Evolutionary conservation across 2,329 filamentous ascomycete species (phyloP), one percentile per base, ranked within the genome.

Genomic region (Ophiostoma ulmi): DNA sequence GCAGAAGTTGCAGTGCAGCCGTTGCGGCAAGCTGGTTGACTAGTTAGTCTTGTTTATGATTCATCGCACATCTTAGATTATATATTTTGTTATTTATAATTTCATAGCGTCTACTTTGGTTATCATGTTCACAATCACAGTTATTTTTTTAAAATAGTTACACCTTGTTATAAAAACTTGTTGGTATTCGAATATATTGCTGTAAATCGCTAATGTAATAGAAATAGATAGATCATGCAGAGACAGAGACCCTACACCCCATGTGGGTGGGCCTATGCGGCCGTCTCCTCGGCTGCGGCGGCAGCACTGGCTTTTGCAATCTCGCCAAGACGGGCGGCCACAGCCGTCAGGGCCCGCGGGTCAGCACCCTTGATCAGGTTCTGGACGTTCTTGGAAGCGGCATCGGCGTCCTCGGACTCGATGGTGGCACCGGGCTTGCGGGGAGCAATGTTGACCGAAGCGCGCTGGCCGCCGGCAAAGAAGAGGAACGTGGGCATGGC

Each of bases 401-500:
- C 67, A 31, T 72, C 69, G 48, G 67, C 71, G 44, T 70, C 70
- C 58, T 72, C 71, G 55, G 61, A n/a, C 65, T 68, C 71, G 41
- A 68, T 48, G 31, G 69, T 61, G 55, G 72, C 72, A 35, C 66
- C 68, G 5, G 72, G 31, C 58, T 64, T 69, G 44, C 55, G 71
- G 26, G 70, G 66, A 3, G 72, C 61, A 13, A 72, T 35, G 31
- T 72, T 68, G 35, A 81, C 79, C 7, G 78, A 78, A 55, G 81
- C 79, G 73, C 80, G 79, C 77, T 82, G 79, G 70, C 85, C 85
- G 68, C 86, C 80, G 78, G 85, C 82, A 78, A 89, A 87, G 79
- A 88, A 84, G 76, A 86, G 79, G 77, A 89, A 88, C 58, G 86
- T 86, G 11, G 87, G 87, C 80, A 89, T 85, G 76, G 84, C 83